Conservation (phyloP, 495 filamentous ascomycete species). For the Endocarpon pusillum region DNA sequence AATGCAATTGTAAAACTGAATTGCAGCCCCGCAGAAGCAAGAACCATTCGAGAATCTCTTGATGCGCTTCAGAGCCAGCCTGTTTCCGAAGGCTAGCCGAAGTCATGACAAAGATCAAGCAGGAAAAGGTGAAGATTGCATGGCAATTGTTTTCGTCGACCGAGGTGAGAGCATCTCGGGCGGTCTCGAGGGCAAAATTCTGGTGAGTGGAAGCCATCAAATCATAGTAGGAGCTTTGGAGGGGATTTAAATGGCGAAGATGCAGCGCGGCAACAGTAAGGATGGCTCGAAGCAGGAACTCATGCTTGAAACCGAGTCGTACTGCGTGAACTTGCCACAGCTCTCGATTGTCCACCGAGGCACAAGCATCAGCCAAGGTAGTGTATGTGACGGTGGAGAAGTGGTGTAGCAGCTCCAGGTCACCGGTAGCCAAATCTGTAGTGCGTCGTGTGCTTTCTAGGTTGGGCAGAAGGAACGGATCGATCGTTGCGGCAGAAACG, state of each 20-base stretch:
- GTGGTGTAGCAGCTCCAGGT: background rate
- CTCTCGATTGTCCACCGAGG: background rate
- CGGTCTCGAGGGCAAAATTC: slow-evolving; percentile 18
- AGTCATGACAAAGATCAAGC: slow-evolving; percentile 26
- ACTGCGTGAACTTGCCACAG: background rate
- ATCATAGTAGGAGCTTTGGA: background rate
- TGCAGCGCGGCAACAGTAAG: slow-evolving; percentile 27
- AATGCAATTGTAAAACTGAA: slow-evolving; percentile 8
- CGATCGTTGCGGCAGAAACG: background rate
- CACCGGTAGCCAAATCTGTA: background rate
- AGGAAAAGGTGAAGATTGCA: slow-evolving; percentile 29
- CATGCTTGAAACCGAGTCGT: slow-evolving; percentile 7
- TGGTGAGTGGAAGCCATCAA: slow-evolving; percentile 18
- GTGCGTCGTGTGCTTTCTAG: background rate
- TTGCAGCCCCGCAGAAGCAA: slow-evolving; percentile 21
- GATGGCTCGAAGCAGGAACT: slow-evolving; percentile 27
- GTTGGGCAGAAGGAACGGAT: background rate
- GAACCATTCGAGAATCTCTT: slow-evolving; percentile 23
- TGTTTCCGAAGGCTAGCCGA: slow-evolving; percentile 23
- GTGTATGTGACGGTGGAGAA: slow-evolving; percentile 1
- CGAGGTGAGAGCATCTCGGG: slow-evolving; percentile 14
- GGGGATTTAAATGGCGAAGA: slow-evolving; percentile 10
- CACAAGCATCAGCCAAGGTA: background rate
- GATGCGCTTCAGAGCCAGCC: slow-evolving; percentile 8
- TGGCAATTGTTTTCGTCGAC: slow-evolving; percentile 22